These are phyloP conservation scores for Pyropia haitanensis DNA, from an alignment of 23 red algal genomes.

Conservation along the genomic window DNA sequence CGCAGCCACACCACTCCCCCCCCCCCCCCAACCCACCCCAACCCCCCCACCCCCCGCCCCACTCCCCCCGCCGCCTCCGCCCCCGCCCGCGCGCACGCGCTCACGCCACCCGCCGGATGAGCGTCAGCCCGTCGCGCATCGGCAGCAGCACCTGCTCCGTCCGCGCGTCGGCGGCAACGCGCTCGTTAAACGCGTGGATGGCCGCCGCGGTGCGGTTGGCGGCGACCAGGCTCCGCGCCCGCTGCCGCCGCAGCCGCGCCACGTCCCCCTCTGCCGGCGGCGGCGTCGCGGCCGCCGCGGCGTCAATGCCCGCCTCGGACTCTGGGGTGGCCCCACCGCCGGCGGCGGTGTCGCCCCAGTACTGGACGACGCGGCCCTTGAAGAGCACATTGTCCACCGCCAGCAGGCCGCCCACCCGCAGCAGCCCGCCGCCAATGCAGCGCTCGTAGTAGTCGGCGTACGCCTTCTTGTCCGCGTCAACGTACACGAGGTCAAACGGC, in stretches of 20 bases:
- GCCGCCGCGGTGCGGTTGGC: conserved; percentile 26
- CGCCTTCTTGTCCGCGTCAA: conserved; percentile 84
- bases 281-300: neutral
- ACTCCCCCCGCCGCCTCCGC: neutral
- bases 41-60: too few species aligned
- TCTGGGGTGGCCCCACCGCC: neutral
- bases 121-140: conserved; percentile 68
- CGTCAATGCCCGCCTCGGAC: neutral
- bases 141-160: conserved; percentile 62
- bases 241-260: neutral
- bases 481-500: conserved; percentile 82
- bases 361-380: conserved; percentile 29
- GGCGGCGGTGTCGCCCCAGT: conserved; percentile 13
- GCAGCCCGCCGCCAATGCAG: conserved; percentile 37
- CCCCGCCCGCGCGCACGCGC: neutral
- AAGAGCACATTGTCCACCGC: conserved; percentile 82
- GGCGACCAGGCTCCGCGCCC: conserved; percentile 8
- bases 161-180: conserved; percentile 24
- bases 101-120: conserved; percentile 44
- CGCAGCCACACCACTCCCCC: neutral
- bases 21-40: neutral
- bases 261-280: neutral
- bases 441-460: conserved; percentile 51
- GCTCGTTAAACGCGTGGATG: conserved; percentile 63
- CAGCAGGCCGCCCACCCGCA: conserved; percentile 54